Percentiles rank a stretch among this genome's conserved stretches.
phyloP scores from a whole-genome alignment of 1,139 yeast species.

The Suhomyces chickasaworum region DNA sequence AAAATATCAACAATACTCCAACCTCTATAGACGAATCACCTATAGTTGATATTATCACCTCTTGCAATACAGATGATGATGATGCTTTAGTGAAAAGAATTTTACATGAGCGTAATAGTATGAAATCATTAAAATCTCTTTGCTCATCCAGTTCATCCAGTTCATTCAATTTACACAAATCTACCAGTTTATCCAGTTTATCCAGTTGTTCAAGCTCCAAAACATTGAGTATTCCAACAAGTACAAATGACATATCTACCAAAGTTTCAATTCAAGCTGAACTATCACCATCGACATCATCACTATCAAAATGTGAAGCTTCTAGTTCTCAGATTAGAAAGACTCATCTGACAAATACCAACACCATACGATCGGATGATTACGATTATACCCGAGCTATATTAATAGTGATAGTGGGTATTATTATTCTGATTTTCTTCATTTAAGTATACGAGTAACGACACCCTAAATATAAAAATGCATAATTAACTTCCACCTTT shows the following conservation, averaged over 20 bases:
- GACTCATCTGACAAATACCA: too few relatives aligned
- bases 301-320: too few relatives aligned
- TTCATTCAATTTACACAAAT: too few relatives aligned
- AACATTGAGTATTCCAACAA: neutral
- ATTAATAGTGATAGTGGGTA: slow-evolving; percentile 1
- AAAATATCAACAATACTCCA: neutral
- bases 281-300: neutral
- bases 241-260: neutral
- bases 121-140: neutral
- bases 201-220: neutral
- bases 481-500: neutral
- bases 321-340: neutral
- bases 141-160: neutral
- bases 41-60: neutral
- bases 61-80: slow-evolving; percentile 1
- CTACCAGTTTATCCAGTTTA: neutral
- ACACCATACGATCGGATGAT: neutral
- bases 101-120: neutral
- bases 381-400: slow-evolving; percentile 6
- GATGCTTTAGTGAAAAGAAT: slow-evolving; percentile 2
- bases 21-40: neutral
- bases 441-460: slow-evolving; percentile 4
- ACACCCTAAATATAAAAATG: slow-evolving; percentile 2
- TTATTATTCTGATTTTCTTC: slow-evolving; percentile 5
- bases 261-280: neutral